A percentile compares a stretch with the other conserved stretches of the same genome.
These are phyloP conservation scores for Helicostylum pulchrum DNA, from an alignment of 192 early-diverging fungal species.

Conservation along the genomic window DNA sequence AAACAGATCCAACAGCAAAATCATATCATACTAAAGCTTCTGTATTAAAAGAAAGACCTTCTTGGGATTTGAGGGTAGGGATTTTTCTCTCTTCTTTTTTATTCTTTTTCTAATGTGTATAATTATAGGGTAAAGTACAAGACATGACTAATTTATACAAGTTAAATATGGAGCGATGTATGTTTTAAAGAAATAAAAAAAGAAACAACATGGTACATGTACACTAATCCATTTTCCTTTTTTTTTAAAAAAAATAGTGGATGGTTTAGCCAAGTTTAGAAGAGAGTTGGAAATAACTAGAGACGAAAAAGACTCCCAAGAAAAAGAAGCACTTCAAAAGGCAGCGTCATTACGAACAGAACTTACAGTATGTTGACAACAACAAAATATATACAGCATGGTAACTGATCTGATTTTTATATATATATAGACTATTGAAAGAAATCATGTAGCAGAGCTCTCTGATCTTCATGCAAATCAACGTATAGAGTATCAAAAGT, in stretches of 20 bases:
- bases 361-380: too few species aligned
- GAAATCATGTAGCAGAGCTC: not conserved
- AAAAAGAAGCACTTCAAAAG: not conserved
- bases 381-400: not conserved
- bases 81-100: not conserved
- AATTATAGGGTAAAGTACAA: constrained; percentile 2
- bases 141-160: constrained; percentile 1
- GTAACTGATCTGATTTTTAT: not conserved
- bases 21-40: not conserved
- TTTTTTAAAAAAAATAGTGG: not conserved
- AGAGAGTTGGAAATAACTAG: not conserved
- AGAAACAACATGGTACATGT: not conserved
- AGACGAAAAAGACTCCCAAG: not conserved
- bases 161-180: constrained; percentile 8
- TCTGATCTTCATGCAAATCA: not conserved
- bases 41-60: constrained; percentile 1
- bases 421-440: not conserved
- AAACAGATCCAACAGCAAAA: not conserved
- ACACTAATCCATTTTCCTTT: not conserved
- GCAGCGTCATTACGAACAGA: not conserved
- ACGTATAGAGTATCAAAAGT: not conserved
- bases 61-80: constrained; percentile 10
- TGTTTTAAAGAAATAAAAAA: not conserved
- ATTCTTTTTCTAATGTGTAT: not conserved
- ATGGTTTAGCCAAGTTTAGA: not conserved